Evolutionary conservation across 2,329 filamentous ascomycete genomes (phyloP), one percentile per base, ranked within the genome.

Genomic region (Plectosphaerella cucumerina): DNA sequence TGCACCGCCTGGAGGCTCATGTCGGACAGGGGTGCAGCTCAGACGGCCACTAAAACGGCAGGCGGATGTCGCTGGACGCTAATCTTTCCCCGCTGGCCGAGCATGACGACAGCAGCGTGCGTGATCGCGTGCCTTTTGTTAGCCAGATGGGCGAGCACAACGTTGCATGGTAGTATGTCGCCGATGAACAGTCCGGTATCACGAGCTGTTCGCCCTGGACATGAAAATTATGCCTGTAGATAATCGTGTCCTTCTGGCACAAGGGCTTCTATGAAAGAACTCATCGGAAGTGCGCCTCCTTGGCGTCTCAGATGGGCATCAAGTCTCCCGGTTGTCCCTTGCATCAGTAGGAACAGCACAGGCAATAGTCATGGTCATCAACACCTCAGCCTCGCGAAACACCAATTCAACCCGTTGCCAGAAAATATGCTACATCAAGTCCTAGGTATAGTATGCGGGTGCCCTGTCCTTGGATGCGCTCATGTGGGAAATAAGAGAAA

Each of bases 371-470:
- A n/a, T 39, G 14, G 12, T 8, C 35, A n/a, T 39, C 6, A 21
- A 20, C n/a, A 42, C 12, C 26, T 31, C 8, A 18, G n/a, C 17
- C 45, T 15, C 50, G 52, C 52, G 48, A 54, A 54, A 54, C 50
- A 52, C 54, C 52, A 18, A 37, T 55, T 47, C 42, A 50, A 41
- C 50, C 53, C 54, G 53, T 50, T 55, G 50, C 50, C 45, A 51
- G 50, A 48, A 42, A 42, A 55, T 55, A 56, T 55, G 54, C 50
- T 53, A 56, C 54, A 56, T 56, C 50, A 56, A 55, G 53, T 47
- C 53, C 42, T 50, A 48, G 54, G 48, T 49, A 43, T 49, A 33
- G 31, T 43, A 49, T 49, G 54, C 48, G 50, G 26, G 44, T 41
- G 48, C 44, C 47, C 52, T 42, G 39, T 53, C 53, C 44, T 50